phyloP scores from a whole-genome alignment of 177 flowering plant species.

The Tripterygium wilfordii region DNA sequence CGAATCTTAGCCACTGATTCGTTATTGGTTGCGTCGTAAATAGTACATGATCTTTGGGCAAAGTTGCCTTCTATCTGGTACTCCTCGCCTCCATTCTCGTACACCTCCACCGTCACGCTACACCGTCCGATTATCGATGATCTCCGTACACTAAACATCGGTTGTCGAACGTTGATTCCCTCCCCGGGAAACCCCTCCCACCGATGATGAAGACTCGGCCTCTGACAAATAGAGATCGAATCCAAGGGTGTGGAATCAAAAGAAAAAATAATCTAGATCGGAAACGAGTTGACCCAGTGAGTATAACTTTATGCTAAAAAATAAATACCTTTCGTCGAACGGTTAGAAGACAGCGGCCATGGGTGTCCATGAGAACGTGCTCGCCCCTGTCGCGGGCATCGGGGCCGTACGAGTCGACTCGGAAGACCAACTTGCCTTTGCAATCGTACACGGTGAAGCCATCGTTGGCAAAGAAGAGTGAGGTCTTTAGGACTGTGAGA shows the following conservation, averaged over 20 bases:
- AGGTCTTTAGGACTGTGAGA: slow-evolving; percentile 76
- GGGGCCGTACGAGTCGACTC: slow-evolving; percentile 85
- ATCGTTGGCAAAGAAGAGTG: slow-evolving; percentile 78
- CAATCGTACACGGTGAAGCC: slow-evolving; percentile 75
- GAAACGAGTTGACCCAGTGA: background rate
- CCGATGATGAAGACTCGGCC: slow-evolving; percentile 88
- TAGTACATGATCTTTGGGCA: slow-evolving; percentile 48
- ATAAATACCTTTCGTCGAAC: slow-evolving; percentile 72
- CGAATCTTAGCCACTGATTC: slow-evolving; percentile 70
- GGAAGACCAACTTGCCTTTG: slow-evolving; percentile 63
- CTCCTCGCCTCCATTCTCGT: slow-evolving; percentile 44
- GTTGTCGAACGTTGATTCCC: slow-evolving; percentile 63
- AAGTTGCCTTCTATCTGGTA: slow-evolving; percentile 84
- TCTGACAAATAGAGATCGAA: slow-evolving; percentile 26
- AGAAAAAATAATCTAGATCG: too few relatives aligned
- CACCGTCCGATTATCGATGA: slow-evolving; percentile 92
- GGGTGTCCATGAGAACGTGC: slow-evolving; percentile 79
- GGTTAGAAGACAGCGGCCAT: slow-evolving; percentile 80
- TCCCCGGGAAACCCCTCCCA: slow-evolving; percentile 94
- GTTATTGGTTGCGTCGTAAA: slow-evolving; percentile 30
- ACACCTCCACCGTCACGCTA: slow-evolving; percentile 68
- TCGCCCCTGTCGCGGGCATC: slow-evolving; percentile 47
- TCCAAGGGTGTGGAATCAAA: too few relatives aligned
- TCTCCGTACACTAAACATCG: slow-evolving; percentile 78
- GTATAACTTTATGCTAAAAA: too few relatives aligned